These are phyloP conservation scores for Colletotrichum endophyticum DNA, from an alignment of 2,329 filamentous ascomycete genomes.

Conservation along the genomic window DNA sequence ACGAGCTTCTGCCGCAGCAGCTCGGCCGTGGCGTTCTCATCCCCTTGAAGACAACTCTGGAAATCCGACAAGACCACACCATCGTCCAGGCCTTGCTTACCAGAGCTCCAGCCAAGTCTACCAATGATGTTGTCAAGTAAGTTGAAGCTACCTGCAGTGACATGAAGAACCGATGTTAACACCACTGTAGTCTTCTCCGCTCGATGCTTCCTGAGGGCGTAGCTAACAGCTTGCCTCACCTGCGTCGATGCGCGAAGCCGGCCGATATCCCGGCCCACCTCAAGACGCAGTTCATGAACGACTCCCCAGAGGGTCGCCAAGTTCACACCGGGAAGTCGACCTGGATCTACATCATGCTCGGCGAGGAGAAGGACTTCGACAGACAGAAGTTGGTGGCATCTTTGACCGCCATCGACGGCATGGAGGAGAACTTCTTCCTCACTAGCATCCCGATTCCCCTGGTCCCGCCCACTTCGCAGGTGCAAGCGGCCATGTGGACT, in stretches of 20 bases:
- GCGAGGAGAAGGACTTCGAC: slow-evolving; percentile 55
- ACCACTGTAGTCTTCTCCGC: slow-evolving; percentile 40
- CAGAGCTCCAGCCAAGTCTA: slow-evolving; percentile 72
- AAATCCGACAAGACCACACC: slow-evolving; percentile 63
- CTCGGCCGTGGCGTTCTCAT: slow-evolving; percentile 57
- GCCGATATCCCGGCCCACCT: slow-evolving; percentile 70
- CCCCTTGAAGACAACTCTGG: slow-evolving; percentile 68
- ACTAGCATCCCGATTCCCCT: slow-evolving; percentile 72
- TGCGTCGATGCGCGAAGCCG: slow-evolving; percentile 78
- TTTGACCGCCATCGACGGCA: slow-evolving; percentile 53
- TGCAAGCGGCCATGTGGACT: slow-evolving; percentile 78
- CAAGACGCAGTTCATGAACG: slow-evolving; percentile 66
- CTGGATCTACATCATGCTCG: slow-evolving; percentile 64
- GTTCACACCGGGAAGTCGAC: slow-evolving; percentile 65
- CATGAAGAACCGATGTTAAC: slow-evolving; percentile 29
- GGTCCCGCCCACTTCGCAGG: slow-evolving; percentile 75
- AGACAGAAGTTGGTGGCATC: slow-evolving; percentile 55
- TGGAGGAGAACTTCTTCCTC: slow-evolving; percentile 60
- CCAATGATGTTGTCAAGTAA: slow-evolving; percentile 76
- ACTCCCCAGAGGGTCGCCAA: slow-evolving; percentile 56
- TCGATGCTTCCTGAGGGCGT: slow-evolving; percentile 62
- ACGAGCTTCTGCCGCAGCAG: slow-evolving; percentile 38
- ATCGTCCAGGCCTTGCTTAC: slow-evolving; percentile 72
- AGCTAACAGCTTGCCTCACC: slow-evolving; percentile 70
- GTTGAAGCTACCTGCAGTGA: slow-evolving; percentile 31